Percentiles rank a stretch among this genome's conserved stretches.
Conservation (phyloP, 2,329 filamentous ascomycete species). For the Ceratocystis variospora region DNA sequence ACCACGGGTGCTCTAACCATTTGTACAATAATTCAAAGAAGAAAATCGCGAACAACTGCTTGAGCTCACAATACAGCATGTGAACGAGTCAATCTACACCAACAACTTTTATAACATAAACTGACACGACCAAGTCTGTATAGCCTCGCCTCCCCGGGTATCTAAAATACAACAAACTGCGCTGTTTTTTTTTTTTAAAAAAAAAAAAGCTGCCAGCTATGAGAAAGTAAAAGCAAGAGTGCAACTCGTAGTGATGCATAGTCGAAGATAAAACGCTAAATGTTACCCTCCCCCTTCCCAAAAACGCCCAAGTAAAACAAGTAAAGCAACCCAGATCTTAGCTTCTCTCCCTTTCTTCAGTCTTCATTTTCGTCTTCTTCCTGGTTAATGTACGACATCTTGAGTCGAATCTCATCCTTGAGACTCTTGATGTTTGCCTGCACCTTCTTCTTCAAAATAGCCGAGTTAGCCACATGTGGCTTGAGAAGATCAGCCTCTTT, state of each 20-base stretch:
- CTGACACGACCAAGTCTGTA: not conserved
- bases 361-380: constrained; percentile 19
- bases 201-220: not conserved
- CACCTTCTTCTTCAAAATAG: constrained; percentile 38
- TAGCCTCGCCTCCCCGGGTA: not conserved
- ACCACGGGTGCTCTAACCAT: not conserved
- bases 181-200: no score
- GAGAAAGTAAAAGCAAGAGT: not conserved
- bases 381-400: constrained; percentile 31
- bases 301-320: constrained; percentile 6
- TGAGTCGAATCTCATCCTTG: constrained; percentile 33
- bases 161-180: not conserved
- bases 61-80: not conserved
- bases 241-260: not conserved
- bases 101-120: not conserved
- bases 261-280: not conserved
- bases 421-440: constrained; percentile 37
- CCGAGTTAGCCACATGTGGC: constrained; percentile 28
- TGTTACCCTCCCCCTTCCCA: not conserved
- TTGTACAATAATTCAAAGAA: constrained; percentile 17
- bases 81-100: not conserved
- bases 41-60: constrained; percentile 13
- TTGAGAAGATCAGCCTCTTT: constrained; percentile 33
- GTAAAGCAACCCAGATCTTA: not conserved
- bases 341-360: not conserved